These are phyloP conservation scores for Ilyonectria destructans DNA, from an alignment of 2,329 filamentous ascomycete genomes.

Conservation along the genomic window DNA sequence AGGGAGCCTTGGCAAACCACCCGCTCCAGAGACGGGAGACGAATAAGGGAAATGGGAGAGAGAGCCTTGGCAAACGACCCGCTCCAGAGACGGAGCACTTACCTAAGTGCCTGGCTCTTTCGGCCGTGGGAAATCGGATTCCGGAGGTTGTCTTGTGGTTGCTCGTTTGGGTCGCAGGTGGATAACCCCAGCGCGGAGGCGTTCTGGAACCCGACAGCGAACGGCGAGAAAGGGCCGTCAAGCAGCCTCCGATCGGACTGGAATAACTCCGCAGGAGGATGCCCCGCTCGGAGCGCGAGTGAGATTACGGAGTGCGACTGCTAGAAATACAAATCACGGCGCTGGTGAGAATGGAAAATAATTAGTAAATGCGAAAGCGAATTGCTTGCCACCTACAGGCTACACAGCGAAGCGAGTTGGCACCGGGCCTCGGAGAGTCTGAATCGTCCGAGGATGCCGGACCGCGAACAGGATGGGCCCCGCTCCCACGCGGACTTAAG, in stretches of 20 bases:
- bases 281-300: neutral
- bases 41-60: neutral
- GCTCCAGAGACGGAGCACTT: neutral
- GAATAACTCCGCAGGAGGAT: neutral
- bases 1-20: neutral
- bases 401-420: conserved; percentile 29
- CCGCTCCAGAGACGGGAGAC: neutral
- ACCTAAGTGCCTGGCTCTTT: neutral
- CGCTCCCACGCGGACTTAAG: conserved; percentile 44
- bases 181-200: neutral
- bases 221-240: neutral
- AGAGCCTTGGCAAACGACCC: neutral
- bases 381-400: neutral
- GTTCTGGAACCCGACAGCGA: neutral
- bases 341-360: neutral
- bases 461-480: conserved; percentile 27
- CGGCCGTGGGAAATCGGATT: conserved; percentile 1
- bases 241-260: neutral
- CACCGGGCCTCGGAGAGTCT: conserved; percentile 38
- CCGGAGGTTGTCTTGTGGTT: conserved; percentile 1
- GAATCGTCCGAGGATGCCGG: conserved; percentile 43
- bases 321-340: neutral
- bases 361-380: neutral
- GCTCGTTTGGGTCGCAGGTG: neutral
- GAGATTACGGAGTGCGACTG: neutral